Evolutionary conservation across 176 grass and related monocot species (phyloP).

Genomic region (Oropetium thomaeum): DNA sequence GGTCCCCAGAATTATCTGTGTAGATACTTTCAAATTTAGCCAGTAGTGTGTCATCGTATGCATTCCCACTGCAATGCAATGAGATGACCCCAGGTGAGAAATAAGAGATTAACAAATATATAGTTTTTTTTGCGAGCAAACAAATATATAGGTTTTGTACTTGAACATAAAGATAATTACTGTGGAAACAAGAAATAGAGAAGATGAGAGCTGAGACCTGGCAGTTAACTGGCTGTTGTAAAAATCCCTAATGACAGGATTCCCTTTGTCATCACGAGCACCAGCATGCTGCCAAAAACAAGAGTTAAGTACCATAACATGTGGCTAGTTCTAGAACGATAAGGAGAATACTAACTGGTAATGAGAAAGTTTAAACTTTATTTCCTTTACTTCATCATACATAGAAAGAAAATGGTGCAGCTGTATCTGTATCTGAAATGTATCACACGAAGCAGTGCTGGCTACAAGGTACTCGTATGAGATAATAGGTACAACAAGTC

Average conservation of each 20-base stretch:
- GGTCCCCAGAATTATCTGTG: slow-evolving; percentile 81
- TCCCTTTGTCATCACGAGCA: slow-evolving; percentile 80
- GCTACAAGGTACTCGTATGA: too few relatives aligned
- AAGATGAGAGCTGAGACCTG: slow-evolving; percentile 49
- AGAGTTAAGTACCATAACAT: not conserved
- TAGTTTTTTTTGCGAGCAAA: not conserved
- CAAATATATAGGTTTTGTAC: not conserved
- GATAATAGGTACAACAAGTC: not conserved
- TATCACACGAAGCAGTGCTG: slow-evolving; percentile 8
- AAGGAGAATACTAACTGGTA: not conserved
- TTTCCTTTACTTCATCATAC: slow-evolving; percentile 15
- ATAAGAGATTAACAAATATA: slow-evolving; percentile 17
- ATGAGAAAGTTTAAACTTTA: not conserved
- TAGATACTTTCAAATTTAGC: slow-evolving; percentile 94
- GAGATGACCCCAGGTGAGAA: slow-evolving; percentile 8
- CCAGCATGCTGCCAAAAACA: slow-evolving; percentile 65
- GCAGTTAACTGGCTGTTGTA: slow-evolving; percentile 96
- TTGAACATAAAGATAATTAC: slow-evolving; percentile 3
- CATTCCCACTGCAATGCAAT: slow-evolving; percentile 66
- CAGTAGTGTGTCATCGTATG: slow-evolving; percentile 77
- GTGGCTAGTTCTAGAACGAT: slow-evolving; percentile 4
- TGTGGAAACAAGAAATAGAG: slow-evolving; percentile 21
- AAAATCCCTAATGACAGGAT: slow-evolving; percentile 73
- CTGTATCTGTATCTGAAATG: not conserved
- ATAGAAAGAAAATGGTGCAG: not conserved